Evolutionary conservation across 208 protist species (phyloP).

Genomic region (Wallacemonas sp.): DNA sequence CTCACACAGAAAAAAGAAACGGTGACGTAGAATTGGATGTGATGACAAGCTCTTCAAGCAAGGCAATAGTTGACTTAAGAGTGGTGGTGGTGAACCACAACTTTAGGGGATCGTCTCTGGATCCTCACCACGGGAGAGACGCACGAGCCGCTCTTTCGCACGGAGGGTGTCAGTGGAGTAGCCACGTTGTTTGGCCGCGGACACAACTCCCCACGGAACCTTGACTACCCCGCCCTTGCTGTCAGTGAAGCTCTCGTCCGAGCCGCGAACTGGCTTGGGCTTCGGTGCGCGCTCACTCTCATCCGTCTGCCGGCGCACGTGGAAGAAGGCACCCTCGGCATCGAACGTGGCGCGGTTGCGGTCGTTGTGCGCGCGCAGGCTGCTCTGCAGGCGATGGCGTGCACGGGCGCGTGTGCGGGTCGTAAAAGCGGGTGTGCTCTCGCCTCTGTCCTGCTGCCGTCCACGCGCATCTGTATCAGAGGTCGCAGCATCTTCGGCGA

Average conservation of each 20-base stretch:
- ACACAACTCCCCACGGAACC: constrained; percentile 79
- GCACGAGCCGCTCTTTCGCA: constrained; percentile 82
- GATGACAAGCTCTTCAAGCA: no score
- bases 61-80: background rate
- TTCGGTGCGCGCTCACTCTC: constrained; percentile 56
- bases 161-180: constrained; percentile 75
- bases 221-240: constrained; percentile 60
- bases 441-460: background rate
- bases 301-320: constrained; percentile 58
- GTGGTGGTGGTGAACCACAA: background rate
- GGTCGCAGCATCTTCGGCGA: background rate
- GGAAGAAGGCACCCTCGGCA: constrained; percentile 87
- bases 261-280: constrained; percentile 63
- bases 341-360: constrained; percentile 81
- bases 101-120: constrained; percentile 77
- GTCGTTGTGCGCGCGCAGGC: constrained; percentile 76
- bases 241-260: constrained; percentile 38
- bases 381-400: constrained; percentile 63
- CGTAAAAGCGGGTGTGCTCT: background rate
- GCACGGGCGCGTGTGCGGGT: constrained; percentile 27
- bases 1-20: constrained; percentile 31
- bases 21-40: background rate
- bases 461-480: background rate
- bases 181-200: constrained; percentile 63
- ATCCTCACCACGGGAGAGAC: constrained; percentile 85